Percentiles rank a stretch among this genome's conserved stretches.
phyloP scores from a whole-genome alignment of 805 yeast species.

The Myxozyma neglecta region DNA sequence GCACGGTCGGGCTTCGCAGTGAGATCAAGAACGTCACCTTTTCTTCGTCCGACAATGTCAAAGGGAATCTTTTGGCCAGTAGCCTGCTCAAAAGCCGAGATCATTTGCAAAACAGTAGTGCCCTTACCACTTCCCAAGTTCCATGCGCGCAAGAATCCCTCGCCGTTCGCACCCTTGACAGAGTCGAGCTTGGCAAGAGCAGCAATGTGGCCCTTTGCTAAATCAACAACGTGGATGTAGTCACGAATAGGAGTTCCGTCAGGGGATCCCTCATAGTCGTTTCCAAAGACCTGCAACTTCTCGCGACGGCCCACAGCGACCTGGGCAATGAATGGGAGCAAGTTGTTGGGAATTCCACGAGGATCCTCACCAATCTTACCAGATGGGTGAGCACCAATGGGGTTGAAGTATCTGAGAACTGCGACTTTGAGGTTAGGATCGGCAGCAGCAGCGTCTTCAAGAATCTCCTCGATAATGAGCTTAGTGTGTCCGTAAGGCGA shows the following conservation, averaged over 20 bases:
- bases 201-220: constrained; percentile 74
- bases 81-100: constrained; percentile 62
- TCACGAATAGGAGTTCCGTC: constrained; percentile 85
- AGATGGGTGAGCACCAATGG: constrained; percentile 83
- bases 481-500: constrained; percentile 80
- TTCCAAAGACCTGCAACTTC: constrained; percentile 66
- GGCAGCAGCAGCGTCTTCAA: constrained; percentile 54
- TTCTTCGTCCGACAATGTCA: constrained; percentile 65
- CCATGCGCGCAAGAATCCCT: constrained; percentile 71
- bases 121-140: constrained; percentile 81
- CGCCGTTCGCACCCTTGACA: constrained; percentile 29
- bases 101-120: constrained; percentile 72
- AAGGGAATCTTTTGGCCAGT: constrained; percentile 64
- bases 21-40: constrained; percentile 73
- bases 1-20: constrained; percentile 74
- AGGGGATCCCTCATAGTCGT: constrained; percentile 60
- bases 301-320: constrained; percentile 73
- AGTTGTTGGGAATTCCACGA: constrained; percentile 70
- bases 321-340: constrained; percentile 73
- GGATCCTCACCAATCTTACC: constrained; percentile 83
- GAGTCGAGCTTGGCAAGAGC: constrained; percentile 58
- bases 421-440: constrained; percentile 46
- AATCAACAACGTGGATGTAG: constrained; percentile 77
- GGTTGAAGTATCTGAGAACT: constrained; percentile 74
- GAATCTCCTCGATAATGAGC: constrained; percentile 60